Evolutionary conservation across 2,329 filamentous ascomycete genomes (phyloP), one percentile per base, ranked within the genome.

Genomic region (Ophiocordyceps polyrhachis-furcata): DNA sequence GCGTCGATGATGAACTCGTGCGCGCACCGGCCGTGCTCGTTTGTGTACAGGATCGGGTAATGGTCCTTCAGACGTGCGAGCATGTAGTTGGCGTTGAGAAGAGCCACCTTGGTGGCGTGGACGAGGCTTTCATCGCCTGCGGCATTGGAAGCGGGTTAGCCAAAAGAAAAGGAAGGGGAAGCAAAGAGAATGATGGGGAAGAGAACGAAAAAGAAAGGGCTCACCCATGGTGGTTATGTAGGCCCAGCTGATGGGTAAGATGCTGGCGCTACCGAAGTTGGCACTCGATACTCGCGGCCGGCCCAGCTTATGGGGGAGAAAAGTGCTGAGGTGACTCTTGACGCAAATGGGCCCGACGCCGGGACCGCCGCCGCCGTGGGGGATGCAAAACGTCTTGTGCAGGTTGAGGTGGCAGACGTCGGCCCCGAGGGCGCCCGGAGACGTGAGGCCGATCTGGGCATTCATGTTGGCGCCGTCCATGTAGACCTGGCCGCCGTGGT

Each of bases 381-480:
- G 89, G 56, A 96, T 96, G 61, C 89, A 96, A 71, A 96, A 96
- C 3, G 89, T 96, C 74, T 96, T 96, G 76, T 96, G 89, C 40
- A 96, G 73, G 64, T 96, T 96, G 48, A 96, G 71, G 67, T 95
- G 89, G 73, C 89, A 96, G 37, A 95, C 88, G 59, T 96, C 89
- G 28, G 89, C 89, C 19, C 89, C 89, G 52, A 96, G 93, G 61
- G 93, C 87, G 37, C 89, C 89, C 2, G 89, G 89, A 1, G 86
- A 93, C 68, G 86, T 94, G 12, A 96, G 74, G 13, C 89, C 89
- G 50, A 96, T 95, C 63, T 96, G 89, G 17, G 89, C 89, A 58
- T 95, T 96, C 86, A 95, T 91, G 68, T 96, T 96, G 51, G 89
- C 89, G 42, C 89, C 89, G 59, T 96, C 89, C 89, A 96, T 95